Evolutionary conservation across 163 green algal species (phyloP).

Genomic region (Chloroidium sp.): DNA sequence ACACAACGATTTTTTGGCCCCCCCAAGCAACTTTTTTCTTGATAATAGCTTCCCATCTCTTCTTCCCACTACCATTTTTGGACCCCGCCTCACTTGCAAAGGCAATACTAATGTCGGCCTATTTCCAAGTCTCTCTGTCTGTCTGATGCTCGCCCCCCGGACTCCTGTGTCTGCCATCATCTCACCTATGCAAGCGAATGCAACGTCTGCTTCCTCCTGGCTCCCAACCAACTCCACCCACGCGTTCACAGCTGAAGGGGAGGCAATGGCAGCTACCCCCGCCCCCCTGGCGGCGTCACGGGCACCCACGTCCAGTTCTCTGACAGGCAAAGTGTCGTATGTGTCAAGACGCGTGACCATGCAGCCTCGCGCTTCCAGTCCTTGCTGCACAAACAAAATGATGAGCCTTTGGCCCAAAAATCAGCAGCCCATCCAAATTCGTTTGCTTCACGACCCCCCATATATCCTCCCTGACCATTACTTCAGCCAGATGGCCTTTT

Average conservation of each 20-base stretch:
- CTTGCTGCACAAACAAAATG: slow-evolving; percentile 36
- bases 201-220: slow-evolving; percentile 23
- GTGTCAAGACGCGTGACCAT: slow-evolving; percentile 76
- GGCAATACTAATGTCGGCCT: too few relatives aligned
- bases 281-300: slow-evolving; percentile 47
- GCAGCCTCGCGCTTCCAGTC: slow-evolving; percentile 61
- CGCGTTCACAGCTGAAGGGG: slow-evolving; percentile 79
- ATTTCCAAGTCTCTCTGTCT: too few relatives aligned
- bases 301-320: slow-evolving; percentile 21
- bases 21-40: too few relatives aligned
- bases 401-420: neutral
- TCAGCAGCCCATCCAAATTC: too few relatives aligned
- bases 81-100: too few relatives aligned
- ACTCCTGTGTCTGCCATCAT: neutral
- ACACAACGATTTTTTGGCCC: too few relatives aligned
- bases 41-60: too few relatives aligned
- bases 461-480: too few relatives aligned
- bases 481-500: neutral
- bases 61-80: too few relatives aligned
- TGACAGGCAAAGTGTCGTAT: slow-evolving; percentile 71
- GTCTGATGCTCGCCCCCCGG: too few relatives aligned
- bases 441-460: too few relatives aligned
- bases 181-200: slow-evolving; percentile 71
- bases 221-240: slow-evolving; percentile 64
- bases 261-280: slow-evolving; percentile 74